A percentile compares a stretch with the other conserved stretches of the same genome.
phyloP scores from a whole-genome alignment of 2,329 filamentous ascomycete genomes.

The Colletotrichum brevisporum region DNA sequence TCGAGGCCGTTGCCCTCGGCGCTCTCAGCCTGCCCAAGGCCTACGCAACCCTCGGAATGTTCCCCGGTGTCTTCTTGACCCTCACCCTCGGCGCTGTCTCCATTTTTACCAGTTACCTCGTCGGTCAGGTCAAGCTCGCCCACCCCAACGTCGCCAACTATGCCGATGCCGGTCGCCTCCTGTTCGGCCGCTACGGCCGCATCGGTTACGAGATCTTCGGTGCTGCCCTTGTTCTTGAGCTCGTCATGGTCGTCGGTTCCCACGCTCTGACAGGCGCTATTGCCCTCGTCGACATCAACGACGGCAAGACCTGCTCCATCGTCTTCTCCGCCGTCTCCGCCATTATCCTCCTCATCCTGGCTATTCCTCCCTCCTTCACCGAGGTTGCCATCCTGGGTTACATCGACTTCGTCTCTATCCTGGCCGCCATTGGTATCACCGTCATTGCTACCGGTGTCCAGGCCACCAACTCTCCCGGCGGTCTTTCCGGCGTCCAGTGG shows the following conservation, averaged over 20 bases:
- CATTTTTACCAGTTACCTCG: conserved; percentile 63
- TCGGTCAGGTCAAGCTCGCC: conserved; percentile 64
- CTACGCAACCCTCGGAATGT: conserved; percentile 68
- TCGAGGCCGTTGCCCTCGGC: conserved; percentile 70
- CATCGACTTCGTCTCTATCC: conserved; percentile 73
- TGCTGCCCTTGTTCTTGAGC: conserved; percentile 72
- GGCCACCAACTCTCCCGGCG: conserved; percentile 45
- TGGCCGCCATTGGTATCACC: conserved; percentile 63
- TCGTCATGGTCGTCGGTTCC: conserved; percentile 79
- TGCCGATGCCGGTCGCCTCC: conserved; percentile 76
- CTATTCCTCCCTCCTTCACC: conserved; percentile 64
- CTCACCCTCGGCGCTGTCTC: conserved; percentile 60
- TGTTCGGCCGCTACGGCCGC: conserved; percentile 63
- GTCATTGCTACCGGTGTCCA: conserved; percentile 52
- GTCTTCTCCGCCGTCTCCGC: conserved; percentile 62
- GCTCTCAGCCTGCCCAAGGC: conserved; percentile 65
- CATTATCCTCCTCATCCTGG: conserved; percentile 60
- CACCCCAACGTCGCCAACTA: conserved; percentile 74
- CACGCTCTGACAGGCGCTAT: conserved; percentile 80
- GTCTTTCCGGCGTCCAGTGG: conserved; percentile 56
- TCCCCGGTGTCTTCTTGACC: conserved; percentile 60
- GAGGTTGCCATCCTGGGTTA: conserved; percentile 65
- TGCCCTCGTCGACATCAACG: conserved; percentile 75
- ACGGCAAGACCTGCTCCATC: conserved; percentile 64
- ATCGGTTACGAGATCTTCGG: conserved; percentile 75